Base-by-base conservation (phyloP, 345 rosid genomes). In the Populus deltoides region DNA sequence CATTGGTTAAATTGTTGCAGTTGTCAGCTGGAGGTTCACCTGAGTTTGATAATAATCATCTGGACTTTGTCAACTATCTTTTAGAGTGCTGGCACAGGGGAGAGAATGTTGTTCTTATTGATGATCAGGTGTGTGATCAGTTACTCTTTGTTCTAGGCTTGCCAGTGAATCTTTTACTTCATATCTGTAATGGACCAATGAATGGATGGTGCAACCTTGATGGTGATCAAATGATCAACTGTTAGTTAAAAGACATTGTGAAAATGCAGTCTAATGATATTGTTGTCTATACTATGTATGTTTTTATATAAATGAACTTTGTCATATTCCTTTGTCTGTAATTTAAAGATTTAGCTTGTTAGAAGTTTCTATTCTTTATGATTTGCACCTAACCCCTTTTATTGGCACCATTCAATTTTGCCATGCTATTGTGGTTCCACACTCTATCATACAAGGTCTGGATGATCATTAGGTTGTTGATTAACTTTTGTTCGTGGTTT, bases 51-150 rank as follows among this genome's bases (percentile, higher is more conserved):
- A 33, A 57, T 67, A 71, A 70, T 74, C 69, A 53, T 75, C 76
- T 69, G 57, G 83, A 84, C 47, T 72, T 76, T 61, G 61, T 76
- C 75, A 78, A 78, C 67, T 80, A 65, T 82, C 85, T 86, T 51
- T 79, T 69, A 12, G 83, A 71, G 11, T 61, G 31, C 61, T 86
- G 86, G 86, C 68, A 55, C 66, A 84, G 66, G 73, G 71, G 78
- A 51, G 84, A 78, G 24, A 87, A 79, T 85, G 84, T 81, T 75
- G 67, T 86, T 78, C 71, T 89, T n/a, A 63, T 79, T 49, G 88
- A 89, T 83, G 90, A 87, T 68, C 82, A 69, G 85, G 92, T 86
- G 57, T 68, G 82, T 73, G 29, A 53, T 75, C 16, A 15, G 51
- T 62, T 41, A 38, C 35, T 33, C 35, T 33, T 33, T 33, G 35